Base-by-base conservation (phyloP, 306 rosid species). In the Dalbergia oliveri region DNA sequence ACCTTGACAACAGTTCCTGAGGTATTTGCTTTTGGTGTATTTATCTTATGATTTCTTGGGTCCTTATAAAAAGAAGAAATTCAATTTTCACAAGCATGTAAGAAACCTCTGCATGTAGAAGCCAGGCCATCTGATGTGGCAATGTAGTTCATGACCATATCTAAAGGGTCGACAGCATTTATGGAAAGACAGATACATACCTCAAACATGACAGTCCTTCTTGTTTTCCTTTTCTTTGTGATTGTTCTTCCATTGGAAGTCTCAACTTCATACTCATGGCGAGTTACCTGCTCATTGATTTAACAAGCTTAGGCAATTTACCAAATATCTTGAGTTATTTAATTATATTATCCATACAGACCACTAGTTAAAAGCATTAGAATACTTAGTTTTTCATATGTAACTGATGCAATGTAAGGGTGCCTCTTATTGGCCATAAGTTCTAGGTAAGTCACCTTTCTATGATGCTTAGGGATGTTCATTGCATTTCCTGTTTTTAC, bases 121-220 rank as follows among this genome's bases (percentile, higher is more conserved):
- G 74, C 66, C 72, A 73, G 65, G 64, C 51, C 58, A 69, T 67
- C 59, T 66, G 69, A 76, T 62, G 75, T 45, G 56, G 66, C 57
- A 64, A 56, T 54, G 67, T 50, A 58, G 75, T 57, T 77, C 59
- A 78, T 18, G 65, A 14, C 18, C 23, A 12, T 4, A 62, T 34
- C 34, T 73, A 26, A 50, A 73, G 62, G 59, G 58, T 70, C 61
- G 21, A 83, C 2, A 47, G 72, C 34, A 69, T 34, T 62, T 19
- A 49, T 66, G 82, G 85, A 72, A 45, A 69, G 76, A 62, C n/a
- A n/a, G n/a, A n/a, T n/a, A n/a, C n/a, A 73, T 85, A 87, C 99
- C 94, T 93, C 96, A 81, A 91, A 93, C 93, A 95, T 82, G 75
- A 95, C 97, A 64, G 98, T 95, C 83, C 98, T 91, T 87, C 89